A percentile compares a stretch with the other conserved stretches of the same genome.
Conservation (phyloP, 2,329 filamentous ascomycete species). For the Fusarium longipes region DNA sequence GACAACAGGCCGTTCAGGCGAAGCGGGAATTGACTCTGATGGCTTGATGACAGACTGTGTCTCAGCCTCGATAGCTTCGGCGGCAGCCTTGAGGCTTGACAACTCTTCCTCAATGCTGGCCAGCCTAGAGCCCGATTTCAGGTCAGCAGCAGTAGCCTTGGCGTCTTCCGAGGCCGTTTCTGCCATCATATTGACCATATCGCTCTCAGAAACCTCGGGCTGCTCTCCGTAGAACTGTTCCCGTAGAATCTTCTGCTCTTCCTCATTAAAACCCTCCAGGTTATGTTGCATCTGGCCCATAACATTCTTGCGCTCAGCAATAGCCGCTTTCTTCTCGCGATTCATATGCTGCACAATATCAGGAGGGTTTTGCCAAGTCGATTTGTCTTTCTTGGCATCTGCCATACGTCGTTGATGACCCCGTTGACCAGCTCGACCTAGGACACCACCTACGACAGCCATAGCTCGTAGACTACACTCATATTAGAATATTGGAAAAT, state of each 20-base stretch:
- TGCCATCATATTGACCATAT: conserved; percentile 52
- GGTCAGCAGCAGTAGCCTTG: conserved; percentile 21
- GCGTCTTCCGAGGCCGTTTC: conserved; percentile 36
- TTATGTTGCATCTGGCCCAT: conserved; percentile 53
- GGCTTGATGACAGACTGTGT: background rate
- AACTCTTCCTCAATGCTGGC: background rate
- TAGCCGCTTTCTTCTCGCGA: conserved; percentile 47
- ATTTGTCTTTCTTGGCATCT: conserved; percentile 68
- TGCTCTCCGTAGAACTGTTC: conserved; percentile 43
- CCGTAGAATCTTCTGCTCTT: conserved; percentile 52
- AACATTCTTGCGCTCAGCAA: conserved; percentile 51
- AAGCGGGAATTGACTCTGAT: background rate
- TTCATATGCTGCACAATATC: conserved; percentile 57
- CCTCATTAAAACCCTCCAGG: conserved; percentile 52
- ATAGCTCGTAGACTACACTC: conserved; percentile 77
- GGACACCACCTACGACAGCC: conserved; percentile 83
- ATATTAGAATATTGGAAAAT: conserved; percentile 40
- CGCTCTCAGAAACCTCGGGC: conserved; percentile 50
- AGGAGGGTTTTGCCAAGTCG: conserved; percentile 69
- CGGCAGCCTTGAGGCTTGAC: background rate
- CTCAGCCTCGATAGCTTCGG: conserved; percentile 2
- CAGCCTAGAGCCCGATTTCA: background rate
- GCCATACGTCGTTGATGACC: conserved; percentile 76
- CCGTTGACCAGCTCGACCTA: conserved; percentile 84
- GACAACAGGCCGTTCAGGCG: background rate